Evolutionary conservation across 257 asterid species (phyloP).

Genomic region (Leptodermis oblonga): DNA sequence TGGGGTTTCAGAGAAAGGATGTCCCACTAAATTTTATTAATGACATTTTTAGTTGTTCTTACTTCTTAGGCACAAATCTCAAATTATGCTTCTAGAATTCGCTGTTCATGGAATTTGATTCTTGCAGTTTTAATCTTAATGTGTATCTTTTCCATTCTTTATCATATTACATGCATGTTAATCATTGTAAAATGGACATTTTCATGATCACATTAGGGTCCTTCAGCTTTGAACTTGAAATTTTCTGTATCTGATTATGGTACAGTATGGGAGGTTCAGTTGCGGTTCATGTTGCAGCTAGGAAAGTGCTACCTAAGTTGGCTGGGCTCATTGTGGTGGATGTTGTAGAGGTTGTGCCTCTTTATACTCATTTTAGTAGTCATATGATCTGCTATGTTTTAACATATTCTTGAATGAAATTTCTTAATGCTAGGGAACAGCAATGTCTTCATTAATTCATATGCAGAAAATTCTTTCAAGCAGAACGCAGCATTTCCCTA

Average conservation of each 20-base stretch:
- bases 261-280: constrained; percentile 95
- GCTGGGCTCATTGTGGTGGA: constrained; percentile 88
- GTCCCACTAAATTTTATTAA: background rate
- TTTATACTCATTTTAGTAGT: background rate
- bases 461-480: constrained; percentile 90
- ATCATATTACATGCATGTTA: background rate
- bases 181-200: background rate
- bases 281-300: constrained; percentile 84
- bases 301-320: constrained; percentile 72
- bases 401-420: background rate
- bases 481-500: constrained; percentile 82
- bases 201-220: background rate
- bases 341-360: constrained; percentile 83
- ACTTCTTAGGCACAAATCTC: background rate
- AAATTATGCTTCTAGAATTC: background rate
- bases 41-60: background rate
- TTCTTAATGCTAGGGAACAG: constrained; percentile 76
- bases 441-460: constrained; percentile 80
- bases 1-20: background rate
- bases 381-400: background rate
- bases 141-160: background rate
- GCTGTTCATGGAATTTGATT: background rate
- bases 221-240: background rate
- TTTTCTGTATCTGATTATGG: constrained; percentile 3
- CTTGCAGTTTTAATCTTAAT: background rate